A percentile compares a stretch with the other conserved stretches of the same genome.
Conservation (phyloP, 306 rosid species). For the Rosa chinensis region DNA sequence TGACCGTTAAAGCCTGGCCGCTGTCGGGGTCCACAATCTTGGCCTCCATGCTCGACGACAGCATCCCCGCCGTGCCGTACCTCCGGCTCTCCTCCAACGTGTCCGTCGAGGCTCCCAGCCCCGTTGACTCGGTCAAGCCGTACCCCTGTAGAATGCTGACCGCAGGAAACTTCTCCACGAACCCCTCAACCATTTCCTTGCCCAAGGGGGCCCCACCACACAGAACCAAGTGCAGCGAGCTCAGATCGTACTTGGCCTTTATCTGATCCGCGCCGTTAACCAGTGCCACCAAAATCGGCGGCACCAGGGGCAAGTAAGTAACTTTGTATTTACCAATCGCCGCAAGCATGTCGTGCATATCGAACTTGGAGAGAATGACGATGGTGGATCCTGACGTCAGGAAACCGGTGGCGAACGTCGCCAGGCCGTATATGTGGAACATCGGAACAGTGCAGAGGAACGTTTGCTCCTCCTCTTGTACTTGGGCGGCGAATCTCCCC, state of each 20-base stretch:
- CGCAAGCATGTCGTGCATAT: conserved; percentile 71
- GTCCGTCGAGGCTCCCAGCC: conserved; percentile 79
- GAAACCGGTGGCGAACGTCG: conserved; percentile 59
- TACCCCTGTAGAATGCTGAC: conserved; percentile 78
- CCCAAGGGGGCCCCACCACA: conserved; percentile 93
- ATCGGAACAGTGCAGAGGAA: conserved; percentile 86
- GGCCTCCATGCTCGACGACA: conserved; percentile 63
- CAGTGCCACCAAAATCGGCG: conserved; percentile 78
- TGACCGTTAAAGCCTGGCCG: conserved; percentile 44
- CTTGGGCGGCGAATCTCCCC: conserved; percentile 34
- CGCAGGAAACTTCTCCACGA: conserved; percentile 55
- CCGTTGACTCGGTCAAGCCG: conserved; percentile 86
- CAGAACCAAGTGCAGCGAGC: conserved; percentile 50
- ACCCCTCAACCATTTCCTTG: conserved; percentile 83
- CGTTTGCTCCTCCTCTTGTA: conserved; percentile 37
- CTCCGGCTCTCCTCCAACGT: conserved; percentile 76
- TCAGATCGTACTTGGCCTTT: conserved; percentile 59
- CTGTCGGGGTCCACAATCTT: conserved; percentile 64
- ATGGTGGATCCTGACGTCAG: conserved; percentile 65
- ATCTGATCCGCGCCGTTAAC: conserved; percentile 61
- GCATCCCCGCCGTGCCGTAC: conserved; percentile 84
- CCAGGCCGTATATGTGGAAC: conserved; percentile 91
- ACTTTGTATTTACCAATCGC: conserved; percentile 54
- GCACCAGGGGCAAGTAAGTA: conserved; percentile 72
- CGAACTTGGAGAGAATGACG: conserved; percentile 73